Evolutionary conservation across 2,329 filamentous ascomycete species (phyloP).

Genomic region (Passalora sequoiae): DNA sequence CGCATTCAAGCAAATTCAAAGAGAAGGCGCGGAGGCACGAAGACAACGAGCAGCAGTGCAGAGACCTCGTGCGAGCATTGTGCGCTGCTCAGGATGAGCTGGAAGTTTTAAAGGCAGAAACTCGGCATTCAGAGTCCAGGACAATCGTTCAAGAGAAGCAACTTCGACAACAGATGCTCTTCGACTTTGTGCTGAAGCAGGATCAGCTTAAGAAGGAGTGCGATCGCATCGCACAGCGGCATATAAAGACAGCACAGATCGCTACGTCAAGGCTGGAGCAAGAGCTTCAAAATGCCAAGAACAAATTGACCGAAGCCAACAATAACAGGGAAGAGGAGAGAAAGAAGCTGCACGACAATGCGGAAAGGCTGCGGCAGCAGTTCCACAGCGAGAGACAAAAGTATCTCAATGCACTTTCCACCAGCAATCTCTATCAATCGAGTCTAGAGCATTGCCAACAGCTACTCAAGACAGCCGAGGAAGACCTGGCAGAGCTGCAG

Average conservation of each 20-base stretch:
- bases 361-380: background rate
- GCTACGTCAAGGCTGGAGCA: background rate
- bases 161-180: conserved; percentile 1
- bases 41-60: background rate
- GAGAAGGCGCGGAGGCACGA: background rate
- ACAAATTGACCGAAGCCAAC: background rate
- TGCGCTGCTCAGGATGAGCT: conserved; percentile 8
- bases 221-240: background rate
- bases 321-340: background rate
- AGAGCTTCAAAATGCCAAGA: background rate
- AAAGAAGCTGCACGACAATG: background rate
- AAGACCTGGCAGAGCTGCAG: conserved; percentile 23
- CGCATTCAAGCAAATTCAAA: too few relatives aligned
- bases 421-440: conserved; percentile 1
- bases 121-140: conserved; percentile 3
- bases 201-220: conserved; percentile 1
- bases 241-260: background rate
- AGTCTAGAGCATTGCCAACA: conserved; percentile 1
- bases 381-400: background rate
- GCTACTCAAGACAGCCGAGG: conserved; percentile 9
- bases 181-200: conserved; percentile 3
- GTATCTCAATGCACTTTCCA: conserved; percentile 1
- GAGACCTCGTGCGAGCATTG: conserved; percentile 2
- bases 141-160: background rate
- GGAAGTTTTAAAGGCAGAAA: conserved; percentile 5